These are phyloP conservation scores for Diaporthe batatas DNA, from an alignment of 2,329 filamentous ascomycete species.

Conservation along the genomic window DNA sequence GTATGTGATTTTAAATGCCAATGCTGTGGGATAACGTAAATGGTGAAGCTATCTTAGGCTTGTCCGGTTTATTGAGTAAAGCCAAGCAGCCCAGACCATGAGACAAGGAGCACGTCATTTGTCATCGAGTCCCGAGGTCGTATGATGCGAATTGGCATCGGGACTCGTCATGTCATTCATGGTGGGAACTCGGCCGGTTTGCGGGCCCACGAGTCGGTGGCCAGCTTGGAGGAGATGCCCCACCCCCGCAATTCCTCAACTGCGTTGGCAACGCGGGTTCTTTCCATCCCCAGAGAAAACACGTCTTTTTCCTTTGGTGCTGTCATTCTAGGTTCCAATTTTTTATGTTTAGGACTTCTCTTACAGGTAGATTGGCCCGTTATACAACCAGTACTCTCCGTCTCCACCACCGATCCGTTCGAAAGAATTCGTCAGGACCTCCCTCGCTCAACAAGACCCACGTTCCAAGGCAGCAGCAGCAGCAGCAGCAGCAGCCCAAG, in stretches of 20 bases:
- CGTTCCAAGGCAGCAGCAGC: not conserved
- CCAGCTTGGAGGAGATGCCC: slow-evolving; percentile 21
- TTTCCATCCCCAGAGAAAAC: not conserved
- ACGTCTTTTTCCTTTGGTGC: not conserved
- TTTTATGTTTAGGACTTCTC: not conserved
- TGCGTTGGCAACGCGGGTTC: not conserved
- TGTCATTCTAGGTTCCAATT: not conserved
- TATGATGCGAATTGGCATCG: slow-evolving; percentile 18
- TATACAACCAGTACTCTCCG: not conserved
- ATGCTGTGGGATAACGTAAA: not conserved
- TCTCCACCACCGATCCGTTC: not conserved
- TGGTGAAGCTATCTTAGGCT: not conserved
- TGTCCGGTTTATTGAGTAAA: not conserved
- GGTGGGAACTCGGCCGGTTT: slow-evolving; percentile 15
- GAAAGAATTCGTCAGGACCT: not conserved
- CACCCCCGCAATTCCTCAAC: slow-evolving; percentile 31
- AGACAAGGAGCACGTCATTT: slow-evolving; percentile 20
- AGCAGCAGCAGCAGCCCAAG: slow-evolving; percentile 42
- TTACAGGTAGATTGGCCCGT: not conserved
- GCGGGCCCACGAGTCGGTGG: slow-evolving; percentile 23
- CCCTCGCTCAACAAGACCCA: not conserved
- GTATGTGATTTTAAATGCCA: not conserved
- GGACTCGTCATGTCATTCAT: slow-evolving; percentile 8
- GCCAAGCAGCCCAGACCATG: not conserved
- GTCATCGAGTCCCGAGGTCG: not conserved